Evolutionary conservation across 1,284 basidiomycete species (phyloP).

Genomic region (Moesziomyces sp.): DNA sequence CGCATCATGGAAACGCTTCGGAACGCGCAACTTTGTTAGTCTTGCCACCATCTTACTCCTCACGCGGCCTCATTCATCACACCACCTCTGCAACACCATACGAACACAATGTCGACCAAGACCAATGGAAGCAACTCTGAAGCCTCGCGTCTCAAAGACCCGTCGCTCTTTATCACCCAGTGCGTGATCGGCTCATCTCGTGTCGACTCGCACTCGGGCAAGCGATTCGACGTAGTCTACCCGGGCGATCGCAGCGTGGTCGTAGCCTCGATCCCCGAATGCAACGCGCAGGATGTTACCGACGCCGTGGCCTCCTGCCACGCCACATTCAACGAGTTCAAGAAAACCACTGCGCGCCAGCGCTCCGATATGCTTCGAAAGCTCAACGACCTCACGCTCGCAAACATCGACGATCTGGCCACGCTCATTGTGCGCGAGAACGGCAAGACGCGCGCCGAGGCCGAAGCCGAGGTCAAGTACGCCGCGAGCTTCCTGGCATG

Average conservation of each 20-base stretch:
- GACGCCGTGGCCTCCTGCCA: slow-evolving; percentile 27
- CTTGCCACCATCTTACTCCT: no score
- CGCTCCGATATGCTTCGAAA: slow-evolving; percentile 34
- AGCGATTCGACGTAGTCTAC: slow-evolving; percentile 34
- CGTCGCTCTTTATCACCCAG: slow-evolving; percentile 28
- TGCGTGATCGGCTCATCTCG: slow-evolving; percentile 30
- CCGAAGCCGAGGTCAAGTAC: slow-evolving; percentile 43
- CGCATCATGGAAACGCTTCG: no score
- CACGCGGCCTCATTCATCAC: no score
- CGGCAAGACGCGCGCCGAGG: slow-evolving; percentile 43
- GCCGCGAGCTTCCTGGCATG: slow-evolving; percentile 30
- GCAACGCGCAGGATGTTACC: slow-evolving; percentile 25
- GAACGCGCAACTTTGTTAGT: no score
- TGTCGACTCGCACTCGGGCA: slow-evolving; percentile 20
- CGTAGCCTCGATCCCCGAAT: slow-evolving; percentile 35
- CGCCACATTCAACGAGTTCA: slow-evolving; percentile 21
- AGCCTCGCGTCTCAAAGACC: slow-evolving; percentile 28
- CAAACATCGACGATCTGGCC: slow-evolving; percentile 38
- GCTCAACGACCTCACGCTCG: slow-evolving; percentile 37
- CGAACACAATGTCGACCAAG: slow-evolving; percentile 7
- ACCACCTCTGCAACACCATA: no score
- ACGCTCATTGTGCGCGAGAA: slow-evolving; percentile 46
- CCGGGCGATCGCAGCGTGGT: slow-evolving; percentile 16
- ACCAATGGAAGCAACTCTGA: slow-evolving; percentile 16
- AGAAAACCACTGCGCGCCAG: slow-evolving; percentile 23